Conservation (phyloP, 306 rosid genomes). For the Arachis stenosperma region DNA sequence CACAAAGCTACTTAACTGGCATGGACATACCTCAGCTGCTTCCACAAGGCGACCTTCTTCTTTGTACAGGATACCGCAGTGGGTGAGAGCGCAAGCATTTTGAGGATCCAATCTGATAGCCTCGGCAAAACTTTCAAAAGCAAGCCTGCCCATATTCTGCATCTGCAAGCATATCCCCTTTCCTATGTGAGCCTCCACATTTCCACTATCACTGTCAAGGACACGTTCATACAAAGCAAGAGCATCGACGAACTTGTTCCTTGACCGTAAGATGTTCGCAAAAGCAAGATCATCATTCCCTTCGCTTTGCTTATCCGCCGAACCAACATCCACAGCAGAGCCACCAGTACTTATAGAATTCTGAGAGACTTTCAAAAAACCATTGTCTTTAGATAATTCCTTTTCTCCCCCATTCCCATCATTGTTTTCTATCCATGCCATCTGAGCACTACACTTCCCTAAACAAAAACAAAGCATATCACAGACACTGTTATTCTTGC, state of each 20-base stretch:
- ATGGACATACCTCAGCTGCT: conserved; percentile 87
- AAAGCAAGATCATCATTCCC: conserved; percentile 70
- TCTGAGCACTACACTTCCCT: conserved; percentile 44
- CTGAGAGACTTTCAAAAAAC: conserved; percentile 63
- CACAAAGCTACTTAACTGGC: conserved; percentile 21
- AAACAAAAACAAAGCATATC: conserved; percentile 16
- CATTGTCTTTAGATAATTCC: conserved; percentile 64
- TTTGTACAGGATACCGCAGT: conserved; percentile 89
- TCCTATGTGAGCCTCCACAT: conserved; percentile 89
- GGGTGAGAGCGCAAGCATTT: conserved; percentile 88
- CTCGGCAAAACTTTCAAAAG: conserved; percentile 82
- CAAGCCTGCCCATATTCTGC: conserved; percentile 87
- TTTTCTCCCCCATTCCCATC: conserved; percentile 59
- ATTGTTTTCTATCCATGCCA: conserved; percentile 74
- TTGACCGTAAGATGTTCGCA: conserved; percentile 81
- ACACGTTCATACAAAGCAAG: conserved; percentile 74
- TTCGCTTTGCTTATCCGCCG: conserved; percentile 48
- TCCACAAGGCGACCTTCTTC: conserved; percentile 93
- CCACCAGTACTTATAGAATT: conserved; percentile 58
- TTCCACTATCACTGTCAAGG: conserved; percentile 64
- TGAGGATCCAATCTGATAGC: conserved; percentile 80
- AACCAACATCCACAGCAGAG: conserved; percentile 38
- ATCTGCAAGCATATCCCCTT: conserved; percentile 97
- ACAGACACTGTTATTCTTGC: not conserved
- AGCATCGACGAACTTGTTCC: conserved; percentile 92